Base-by-base conservation (phyloP, 73 alveolate species). In the Paramecium octaurelia region DNA sequence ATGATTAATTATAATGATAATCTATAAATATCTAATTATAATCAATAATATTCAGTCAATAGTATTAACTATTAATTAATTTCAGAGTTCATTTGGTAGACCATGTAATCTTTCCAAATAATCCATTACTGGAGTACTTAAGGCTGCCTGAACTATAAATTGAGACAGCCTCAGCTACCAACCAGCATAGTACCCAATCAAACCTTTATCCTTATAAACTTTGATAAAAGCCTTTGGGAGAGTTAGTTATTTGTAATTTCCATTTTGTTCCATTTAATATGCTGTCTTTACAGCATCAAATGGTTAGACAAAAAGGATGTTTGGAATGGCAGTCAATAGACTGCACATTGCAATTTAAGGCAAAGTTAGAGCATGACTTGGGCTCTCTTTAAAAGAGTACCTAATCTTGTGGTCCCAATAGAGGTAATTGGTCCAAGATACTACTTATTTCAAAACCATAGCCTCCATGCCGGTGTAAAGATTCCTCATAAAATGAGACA, bases 31-130 rank as follows among this genome's bases (percentile, higher is more conserved):
- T 64, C 5, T 31, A 64, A 31, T 64, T 64, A 64, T 64, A 23
- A 64, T 54, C 69, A 54, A 54, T 16, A 54, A 50, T 50, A 50
- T 11, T 48, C 60, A 48, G 77, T 59, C 23, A 16, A 64, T 23
- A 64, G 83, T 64, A 64, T 64, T 64, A 54, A 54, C 35, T 54
- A 54, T 54, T 0, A 18, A 54, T 54, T 0, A 18, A 54, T 54
- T 54, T 54, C 69, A 54, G 14, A 54, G 29, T 54, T 54, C 69
- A 54, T 35, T 36, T 21, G 88, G 68, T 4, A 75, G 23, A 14
- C 88, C 88, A 36, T 75, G 88, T 36, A 10, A 31, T 75, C 88
- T 75, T 44, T 75, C 88, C 57, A 75, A 36, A 40, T 75, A 75
- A 75, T 75, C 88, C 60, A 75, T 34, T 75, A 75, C 60, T 44